Percentiles rank a stretch among this genome's conserved stretches.
Evolutionary conservation across 148 eudicot genomes (phyloP).

Genomic region (Chenopodium suecicum): DNA sequence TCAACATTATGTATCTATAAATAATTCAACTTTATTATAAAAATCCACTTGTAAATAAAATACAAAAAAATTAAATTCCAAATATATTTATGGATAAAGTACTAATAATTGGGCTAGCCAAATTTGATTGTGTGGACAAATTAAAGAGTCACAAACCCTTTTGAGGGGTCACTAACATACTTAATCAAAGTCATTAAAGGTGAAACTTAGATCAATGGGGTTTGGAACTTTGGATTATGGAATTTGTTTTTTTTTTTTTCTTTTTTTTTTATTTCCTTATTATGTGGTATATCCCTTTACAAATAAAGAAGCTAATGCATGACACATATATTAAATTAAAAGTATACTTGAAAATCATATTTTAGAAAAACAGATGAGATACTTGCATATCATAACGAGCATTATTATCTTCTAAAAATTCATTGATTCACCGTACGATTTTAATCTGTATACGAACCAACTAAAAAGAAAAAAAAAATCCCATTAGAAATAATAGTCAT

Average conservation of each 20-base stretch:
- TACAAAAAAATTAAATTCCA: neutral
- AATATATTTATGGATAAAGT: slow-evolving; percentile 2
- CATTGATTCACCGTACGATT: too few species aligned
- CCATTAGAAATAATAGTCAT: too few species aligned
- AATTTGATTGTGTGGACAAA: slow-evolving; percentile 12
- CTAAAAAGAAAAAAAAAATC: too few species aligned
- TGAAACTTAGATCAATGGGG: slow-evolving; percentile 10
- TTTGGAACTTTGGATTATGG: neutral
- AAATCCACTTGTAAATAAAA: neutral
- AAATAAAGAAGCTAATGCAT: slow-evolving; percentile 7
- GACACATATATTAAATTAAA: neutral
- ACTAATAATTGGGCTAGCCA: slow-evolving; percentile 21
- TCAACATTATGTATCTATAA: too few species aligned
- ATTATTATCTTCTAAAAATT: too few species aligned
- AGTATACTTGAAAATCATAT: slow-evolving; percentile 7
- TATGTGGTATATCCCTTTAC: slow-evolving; percentile 10
- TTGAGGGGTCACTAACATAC: slow-evolving; percentile 13
- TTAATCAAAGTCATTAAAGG: slow-evolving; percentile 9
- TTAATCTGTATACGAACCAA: too few species aligned
- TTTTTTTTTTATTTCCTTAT: neutral
- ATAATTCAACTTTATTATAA: too few species aligned
- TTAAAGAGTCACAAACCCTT: slow-evolving; percentile 17
- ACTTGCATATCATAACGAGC: too few species aligned
- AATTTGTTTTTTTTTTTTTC: neutral
- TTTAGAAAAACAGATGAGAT: neutral